Evolutionary conservation across 495 filamentous ascomycete species (phyloP).

Genomic region (Penicillium verhagenii): DNA sequence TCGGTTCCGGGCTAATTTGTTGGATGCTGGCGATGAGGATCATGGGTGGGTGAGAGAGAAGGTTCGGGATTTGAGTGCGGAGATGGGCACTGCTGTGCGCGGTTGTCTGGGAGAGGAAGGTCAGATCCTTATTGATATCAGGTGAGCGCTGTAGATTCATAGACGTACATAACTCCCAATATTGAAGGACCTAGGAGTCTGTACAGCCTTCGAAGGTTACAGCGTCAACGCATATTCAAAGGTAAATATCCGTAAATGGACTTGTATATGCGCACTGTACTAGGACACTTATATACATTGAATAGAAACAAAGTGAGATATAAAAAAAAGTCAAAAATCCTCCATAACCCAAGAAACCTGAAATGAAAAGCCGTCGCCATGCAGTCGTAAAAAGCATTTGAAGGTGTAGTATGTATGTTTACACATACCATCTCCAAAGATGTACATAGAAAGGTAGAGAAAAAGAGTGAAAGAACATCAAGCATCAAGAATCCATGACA

Average conservation of each 20-base stretch:
- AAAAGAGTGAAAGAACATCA: constrained; percentile 4
- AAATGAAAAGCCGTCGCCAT: constrained; percentile 11
- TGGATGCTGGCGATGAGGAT: constrained; percentile 20
- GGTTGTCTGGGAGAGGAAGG: constrained; percentile 20
- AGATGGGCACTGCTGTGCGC: constrained; percentile 21
- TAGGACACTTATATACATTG: neutral
- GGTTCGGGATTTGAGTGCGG: constrained; percentile 19
- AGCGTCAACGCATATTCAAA: no score
- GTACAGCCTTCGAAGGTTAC: no score
- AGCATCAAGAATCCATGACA: constrained; percentile 23
- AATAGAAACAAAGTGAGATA: neutral
- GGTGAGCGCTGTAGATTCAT: neutral
- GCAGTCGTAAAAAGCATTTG: constrained; percentile 11
- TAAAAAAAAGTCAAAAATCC: constrained; percentile 1
- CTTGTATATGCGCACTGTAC: no score
- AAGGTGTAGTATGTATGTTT: neutral
- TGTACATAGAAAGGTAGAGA: constrained; percentile 1
- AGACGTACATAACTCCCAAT: no score
- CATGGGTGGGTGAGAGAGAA: constrained; percentile 26
- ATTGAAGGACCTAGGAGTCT: no score
- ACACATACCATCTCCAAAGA: neutral
- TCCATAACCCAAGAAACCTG: neutral
- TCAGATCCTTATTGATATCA: constrained; percentile 28
- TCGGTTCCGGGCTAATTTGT: constrained; percentile 25
- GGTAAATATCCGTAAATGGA: no score